phyloP scores from a whole-genome alignment of 139 green algal genomes.

The Pedinophyceae sp. region DNA sequence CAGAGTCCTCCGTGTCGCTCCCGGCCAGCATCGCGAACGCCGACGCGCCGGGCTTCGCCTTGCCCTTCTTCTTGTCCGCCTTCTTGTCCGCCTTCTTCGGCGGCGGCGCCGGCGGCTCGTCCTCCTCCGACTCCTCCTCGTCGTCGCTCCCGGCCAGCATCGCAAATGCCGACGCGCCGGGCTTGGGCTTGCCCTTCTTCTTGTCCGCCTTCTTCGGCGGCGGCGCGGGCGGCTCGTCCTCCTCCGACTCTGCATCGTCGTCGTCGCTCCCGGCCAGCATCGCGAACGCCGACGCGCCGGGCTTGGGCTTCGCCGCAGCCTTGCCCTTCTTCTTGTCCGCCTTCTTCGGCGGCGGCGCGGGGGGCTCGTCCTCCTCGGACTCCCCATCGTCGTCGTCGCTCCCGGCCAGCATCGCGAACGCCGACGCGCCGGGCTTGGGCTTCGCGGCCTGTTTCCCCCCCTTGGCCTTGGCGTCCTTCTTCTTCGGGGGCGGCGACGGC shows the following conservation, averaged over 20 bases:
- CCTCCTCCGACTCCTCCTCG: slow-evolving; percentile 13
- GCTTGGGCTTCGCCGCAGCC: not conserved
- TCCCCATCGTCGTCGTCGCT: not conserved
- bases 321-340: slow-evolving; percentile 8
- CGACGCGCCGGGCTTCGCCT: not conserved
- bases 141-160: no score
- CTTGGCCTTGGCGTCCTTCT: slow-evolving; percentile 1
- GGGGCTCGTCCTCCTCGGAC: slow-evolving; percentile 1
- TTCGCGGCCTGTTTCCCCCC: not conserved
- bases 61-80: not conserved
- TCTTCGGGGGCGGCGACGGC: not conserved
- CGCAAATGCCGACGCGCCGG: no score
- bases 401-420: no score
- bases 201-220: slow-evolving; percentile 11
- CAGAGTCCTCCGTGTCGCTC: not conserved
- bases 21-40: not conserved
- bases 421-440: not conserved
- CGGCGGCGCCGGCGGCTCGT: slow-evolving; percentile 16
- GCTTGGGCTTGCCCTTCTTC: slow-evolving; percentile 25
- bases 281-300: no score
- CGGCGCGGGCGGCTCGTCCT: slow-evolving; percentile 5
- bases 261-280: no score
- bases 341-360: not conserved
- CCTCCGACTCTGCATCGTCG: slow-evolving; percentile 1
- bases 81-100: slow-evolving; percentile 7